Evolutionary conservation across 345 rosid species (phyloP), one percentile per base, ranked within the genome.

Genomic region (Cochlearia excelsa): DNA sequence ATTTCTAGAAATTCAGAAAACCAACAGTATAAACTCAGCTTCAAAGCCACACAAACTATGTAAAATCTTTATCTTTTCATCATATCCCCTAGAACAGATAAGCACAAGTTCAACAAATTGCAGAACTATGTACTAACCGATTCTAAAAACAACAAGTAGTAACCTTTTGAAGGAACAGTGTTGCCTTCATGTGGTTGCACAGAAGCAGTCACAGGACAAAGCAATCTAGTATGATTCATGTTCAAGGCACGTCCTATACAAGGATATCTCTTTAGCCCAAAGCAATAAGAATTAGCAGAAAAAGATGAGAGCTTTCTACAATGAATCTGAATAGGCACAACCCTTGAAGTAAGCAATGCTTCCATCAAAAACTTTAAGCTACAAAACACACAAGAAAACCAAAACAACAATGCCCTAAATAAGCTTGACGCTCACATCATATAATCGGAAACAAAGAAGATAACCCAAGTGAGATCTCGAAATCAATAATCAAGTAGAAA

Each of bases 111-210:
- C 31, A 49, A 42, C 28, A 64, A 23, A n/a, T n/a, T 5, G 39
- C 38, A 59, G 23, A 63, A 56, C 29, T 39, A 48, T 10, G 44
- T 6, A 49, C 27, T 33, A 59, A 11, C 26, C 43, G 41, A 28
- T 26, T 45, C n/a, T 38, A 11, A 28, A 23, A 5, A 26, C 7
- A 51, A 56, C 0, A 2, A 41, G 47, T 51, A 42, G 26, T 51
- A 42, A 84, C 95, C 95, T 75, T 75, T 70, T 23, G 89, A 77
- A 16, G 97, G 95, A 45, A 52, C 46, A 4, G 61, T 38, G 60
- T 87, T 84, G 44, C 74, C 71, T 46, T 77, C 81, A 46, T 74
- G 45, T 2, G 84, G 75, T 51, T 83, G 78, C 65, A 77, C 59
- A 34, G 93, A 82, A 63, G 82, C 79, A 65, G 78, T 37, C 57